phyloP scores from a whole-genome alignment of 129 eudicot genomes.

The Flaveria sonorensis region DNA sequence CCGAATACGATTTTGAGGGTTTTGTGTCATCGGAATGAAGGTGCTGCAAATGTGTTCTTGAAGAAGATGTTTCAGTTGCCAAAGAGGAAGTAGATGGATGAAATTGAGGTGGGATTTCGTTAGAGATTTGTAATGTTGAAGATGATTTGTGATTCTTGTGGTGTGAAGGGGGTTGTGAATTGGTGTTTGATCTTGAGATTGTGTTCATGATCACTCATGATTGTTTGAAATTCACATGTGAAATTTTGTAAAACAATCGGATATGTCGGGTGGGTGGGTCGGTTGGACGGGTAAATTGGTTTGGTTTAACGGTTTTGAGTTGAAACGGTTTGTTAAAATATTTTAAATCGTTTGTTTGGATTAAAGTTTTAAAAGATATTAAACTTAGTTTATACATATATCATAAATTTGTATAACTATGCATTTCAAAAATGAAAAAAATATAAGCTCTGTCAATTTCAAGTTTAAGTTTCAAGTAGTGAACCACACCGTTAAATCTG shows the following conservation, averaged over 20 bases:
- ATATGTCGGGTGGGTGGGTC: not conserved
- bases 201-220: too few species aligned
- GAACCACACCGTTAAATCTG: too few species aligned
- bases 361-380: not conserved
- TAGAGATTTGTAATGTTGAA: not conserved
- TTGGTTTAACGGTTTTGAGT: not conserved
- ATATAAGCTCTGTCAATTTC: too few species aligned
- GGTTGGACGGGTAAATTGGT: not conserved
- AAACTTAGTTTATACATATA: not conserved
- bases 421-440: not conserved
- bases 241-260: too few species aligned
- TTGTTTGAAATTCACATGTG: too few species aligned
- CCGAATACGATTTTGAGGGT: slow-evolving; percentile 87
- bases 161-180: slow-evolving; percentile 6
- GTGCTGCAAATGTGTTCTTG: slow-evolving; percentile 59
- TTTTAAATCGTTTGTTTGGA: not conserved
- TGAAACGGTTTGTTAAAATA: not conserved
- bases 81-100: slow-evolving; percentile 1
- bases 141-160: not conserved
- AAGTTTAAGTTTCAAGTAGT: too few species aligned
- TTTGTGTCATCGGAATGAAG: slow-evolving; percentile 77
- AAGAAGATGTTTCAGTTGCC: slow-evolving; percentile 71
- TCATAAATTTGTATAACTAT: not conserved
- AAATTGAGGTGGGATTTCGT: not conserved
- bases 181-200: not conserved